Evolutionary conservation across 2,329 filamentous ascomycete genomes (phyloP).

Genomic region (Thielaviopsis musarum): DNA sequence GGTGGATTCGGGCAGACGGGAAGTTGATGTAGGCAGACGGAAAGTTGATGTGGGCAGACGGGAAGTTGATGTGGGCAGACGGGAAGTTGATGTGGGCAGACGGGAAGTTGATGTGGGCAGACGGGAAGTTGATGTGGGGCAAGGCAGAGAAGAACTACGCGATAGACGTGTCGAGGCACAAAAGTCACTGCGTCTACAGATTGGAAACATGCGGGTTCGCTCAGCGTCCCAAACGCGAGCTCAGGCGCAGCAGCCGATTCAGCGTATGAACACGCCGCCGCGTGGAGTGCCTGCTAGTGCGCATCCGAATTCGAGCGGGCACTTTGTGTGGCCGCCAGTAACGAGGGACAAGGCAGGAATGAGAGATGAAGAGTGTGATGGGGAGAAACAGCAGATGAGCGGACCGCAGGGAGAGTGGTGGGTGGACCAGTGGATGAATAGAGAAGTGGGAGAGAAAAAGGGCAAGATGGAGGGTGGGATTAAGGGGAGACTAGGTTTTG

Average conservation of each 20-base stretch:
- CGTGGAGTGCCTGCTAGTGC: not conserved
- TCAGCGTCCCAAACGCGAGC: conserved; percentile 1
- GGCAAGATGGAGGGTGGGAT: not conserved
- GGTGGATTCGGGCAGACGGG: not conserved
- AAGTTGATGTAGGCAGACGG: not conserved
- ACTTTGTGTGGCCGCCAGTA: not conserved
- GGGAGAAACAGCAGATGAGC: not conserved
- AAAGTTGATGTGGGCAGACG: not conserved
- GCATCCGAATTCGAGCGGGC: not conserved
- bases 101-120: not conserved
- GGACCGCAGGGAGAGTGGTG: not conserved
- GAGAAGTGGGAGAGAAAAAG: not conserved
- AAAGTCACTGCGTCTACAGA: not conserved
- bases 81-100: not conserved
- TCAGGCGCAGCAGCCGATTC: not conserved
- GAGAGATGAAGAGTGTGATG: not conserved
- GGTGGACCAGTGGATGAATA: not conserved
- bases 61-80: not conserved
- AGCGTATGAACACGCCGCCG: not conserved
- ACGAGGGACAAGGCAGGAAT: not conserved
- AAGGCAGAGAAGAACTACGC: not conserved
- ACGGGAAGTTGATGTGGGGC: not conserved
- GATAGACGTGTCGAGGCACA: not conserved
- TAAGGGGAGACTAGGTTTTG: not conserved
- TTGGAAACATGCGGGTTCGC: conserved; percentile 1